Evolutionary conservation across 1,284 basidiomycete species (phyloP).

Genomic region (Tilletia caries): DNA sequence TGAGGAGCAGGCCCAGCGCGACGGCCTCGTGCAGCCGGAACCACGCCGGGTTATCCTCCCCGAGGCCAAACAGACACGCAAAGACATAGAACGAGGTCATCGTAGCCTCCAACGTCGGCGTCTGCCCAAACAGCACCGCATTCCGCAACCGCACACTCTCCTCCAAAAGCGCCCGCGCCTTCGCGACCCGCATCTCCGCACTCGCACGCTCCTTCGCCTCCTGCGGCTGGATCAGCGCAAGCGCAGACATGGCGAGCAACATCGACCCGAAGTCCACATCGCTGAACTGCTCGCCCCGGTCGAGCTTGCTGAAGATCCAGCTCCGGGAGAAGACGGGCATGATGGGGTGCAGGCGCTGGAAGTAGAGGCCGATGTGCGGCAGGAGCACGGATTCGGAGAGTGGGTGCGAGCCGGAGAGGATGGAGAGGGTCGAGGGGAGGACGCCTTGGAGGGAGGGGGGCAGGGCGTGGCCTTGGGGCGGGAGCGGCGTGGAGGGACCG

Average conservation of each 20-base stretch:
- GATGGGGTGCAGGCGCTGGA: constrained; percentile 46
- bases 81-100: constrained; percentile 44
- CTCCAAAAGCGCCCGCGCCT: constrained; percentile 23
- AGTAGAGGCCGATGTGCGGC: constrained; percentile 47
- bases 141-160: constrained; percentile 33
- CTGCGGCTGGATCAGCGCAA: constrained; percentile 38
- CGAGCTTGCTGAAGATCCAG: constrained; percentile 43
- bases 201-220: constrained; percentile 29
- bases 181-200: background rate
- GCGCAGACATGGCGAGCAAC: constrained; percentile 46
- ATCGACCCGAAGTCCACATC: constrained; percentile 45
- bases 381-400: constrained; percentile 40
- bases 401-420: constrained; percentile 29
- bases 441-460: constrained; percentile 2
- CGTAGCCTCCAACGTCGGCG: constrained; percentile 33
- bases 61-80: constrained; percentile 38
- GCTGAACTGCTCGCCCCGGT: constrained; percentile 38
- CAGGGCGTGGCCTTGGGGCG: background rate
- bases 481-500: background rate
- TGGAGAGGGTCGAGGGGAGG: constrained; percentile 12
- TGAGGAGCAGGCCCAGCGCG: constrained; percentile 41
- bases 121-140: constrained; percentile 34
- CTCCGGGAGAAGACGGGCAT: constrained; percentile 49
- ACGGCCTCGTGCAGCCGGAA: constrained; percentile 43
- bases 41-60: constrained; percentile 41